Evolutionary conservation across 805 yeast species (phyloP), one percentile per base, ranked within the genome.

Genomic region (Starmerella lactis-condensi): DNA sequence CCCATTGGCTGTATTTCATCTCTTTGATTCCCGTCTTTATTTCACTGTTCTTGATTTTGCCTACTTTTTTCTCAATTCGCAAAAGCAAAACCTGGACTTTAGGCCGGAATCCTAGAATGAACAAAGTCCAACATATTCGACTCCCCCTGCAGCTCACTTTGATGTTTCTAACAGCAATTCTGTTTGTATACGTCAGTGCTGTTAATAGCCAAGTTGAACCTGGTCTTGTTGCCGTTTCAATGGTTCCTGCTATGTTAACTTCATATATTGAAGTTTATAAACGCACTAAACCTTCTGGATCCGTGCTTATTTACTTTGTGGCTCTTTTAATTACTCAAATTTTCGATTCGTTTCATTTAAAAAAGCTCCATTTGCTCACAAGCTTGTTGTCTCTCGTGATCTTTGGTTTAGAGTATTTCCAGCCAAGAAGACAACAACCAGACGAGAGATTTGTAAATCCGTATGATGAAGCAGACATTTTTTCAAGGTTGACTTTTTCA

Each of bases 191-290:
- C 13, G 37, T 47, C 11, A 30, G 39, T 22, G 26, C 40, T 23
- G 8, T 21, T 5, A 41, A 46, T 41, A 47, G 53, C 24, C 28
- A 45, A 11, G 51, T 34, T 60, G 26, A 58, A 63, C 14, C 49
- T 67, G 4, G 43, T 58, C 14, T 24, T 57, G 11, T 52, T 29
- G 37, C 60, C 0, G 36, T 56, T 2, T 68, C 72, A 1, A 48
- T 68, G 10, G 29, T 62, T 2, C 64, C 75, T 4, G 75, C 70
- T 0, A 48, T 65, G 12, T 53, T 57, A 3, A 52, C 81, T 22
- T 75, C 79, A 35, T 75, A 70, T 52, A 49, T 75, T 36, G 95
- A 85, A 50, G 74, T 70, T 45, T 67, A 63, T 51, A 69, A 76
- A 48, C 49, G 71, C 8, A 61, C 56, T 26, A 65, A 77, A 15